Conservation (phyloP, 352 stramenopile species). For the Thalassiosira exigua region DNA sequence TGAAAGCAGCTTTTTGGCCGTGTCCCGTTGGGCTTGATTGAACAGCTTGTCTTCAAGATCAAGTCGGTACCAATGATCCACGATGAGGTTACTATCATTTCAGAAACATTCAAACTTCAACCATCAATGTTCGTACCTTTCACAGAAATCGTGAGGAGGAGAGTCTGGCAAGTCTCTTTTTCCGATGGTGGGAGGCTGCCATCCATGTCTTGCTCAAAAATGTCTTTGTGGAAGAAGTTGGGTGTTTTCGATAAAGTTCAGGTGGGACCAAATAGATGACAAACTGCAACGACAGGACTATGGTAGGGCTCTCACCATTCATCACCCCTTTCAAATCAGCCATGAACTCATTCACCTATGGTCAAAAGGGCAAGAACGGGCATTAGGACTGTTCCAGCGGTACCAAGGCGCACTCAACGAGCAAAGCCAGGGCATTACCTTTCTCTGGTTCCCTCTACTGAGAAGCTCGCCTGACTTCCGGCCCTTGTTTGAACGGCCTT, state of each 20-base stretch:
- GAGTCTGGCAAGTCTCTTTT: constrained; percentile 75
- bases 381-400: too few relatives aligned
- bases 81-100: too few relatives aligned
- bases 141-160: constrained; percentile 82
- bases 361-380: background rate
- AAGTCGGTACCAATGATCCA: too few relatives aligned
- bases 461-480: constrained; percentile 35
- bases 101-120: too few relatives aligned
- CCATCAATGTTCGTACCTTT: too few relatives aligned
- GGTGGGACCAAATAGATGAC: background rate
- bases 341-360: constrained; percentile 83
- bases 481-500: constrained; percentile 36
- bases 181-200: constrained; percentile 71
- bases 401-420: too few relatives aligned
- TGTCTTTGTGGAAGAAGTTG: constrained; percentile 51
- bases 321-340: constrained; percentile 84
- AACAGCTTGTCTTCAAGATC: constrained; percentile 85
- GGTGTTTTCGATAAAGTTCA: background rate
- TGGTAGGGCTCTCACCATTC: constrained; percentile 15
- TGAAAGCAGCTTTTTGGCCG: constrained; percentile 72
- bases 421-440: constrained; percentile 20
- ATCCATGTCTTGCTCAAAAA: constrained; percentile 81
- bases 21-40: constrained; percentile 74
- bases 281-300: background rate
- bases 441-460: constrained; percentile 58